Evolutionary conservation across 2,329 filamentous ascomycete species (phyloP), one percentile per base, ranked within the genome.

Genomic region (Tolypocladium endophyticum): DNA sequence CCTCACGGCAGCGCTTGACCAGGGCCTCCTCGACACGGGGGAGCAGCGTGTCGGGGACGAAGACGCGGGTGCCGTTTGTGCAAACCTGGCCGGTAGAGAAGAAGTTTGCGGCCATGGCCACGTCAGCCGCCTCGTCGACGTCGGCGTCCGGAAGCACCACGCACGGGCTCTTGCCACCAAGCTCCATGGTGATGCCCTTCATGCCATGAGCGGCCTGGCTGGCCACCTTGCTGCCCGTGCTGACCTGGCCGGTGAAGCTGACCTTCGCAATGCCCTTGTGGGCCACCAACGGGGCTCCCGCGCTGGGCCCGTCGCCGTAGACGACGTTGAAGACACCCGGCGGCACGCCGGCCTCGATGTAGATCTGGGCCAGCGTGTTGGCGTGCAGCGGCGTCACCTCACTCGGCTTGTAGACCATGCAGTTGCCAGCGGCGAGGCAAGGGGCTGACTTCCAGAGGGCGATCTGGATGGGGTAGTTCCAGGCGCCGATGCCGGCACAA

Each of bases 61-160:
- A 96, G 39, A 96, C 91, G 14, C 92, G 82, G 1, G 92, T 96
- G 56, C 92, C 92, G 71, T 96, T 96, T 57, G 92, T 96, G 81
- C 92, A 96, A 57, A 96, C 91, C 74, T 96, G 92, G 36, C 92
- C 92, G 0, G 89, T 89, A 65, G 88, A 92, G 79, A 89, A 96
- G 77, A 96, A 96, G 74, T 96, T 96, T 67, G 91, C 92, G 80
- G 95, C 90, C 88, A 96, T 92, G 63, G 90, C 91, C 36, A 90
- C 88, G 68, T 96, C 87, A 39, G 90, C 92, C n/a, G 92, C 92
- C 67, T 85, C 84, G 54, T 90, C 86, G 25, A 93, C 73, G 57
- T 90, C 84, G 20, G 88, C 89, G 68, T 95, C 91, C 1, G 89
- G 89, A 1, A 96, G 83, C 55, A 96, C 80, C 57, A 96, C 78